These are phyloP conservation scores for Glutinoglossum americanum DNA, from an alignment of 495 filamentous ascomycete genomes.

Conservation along the genomic window DNA sequence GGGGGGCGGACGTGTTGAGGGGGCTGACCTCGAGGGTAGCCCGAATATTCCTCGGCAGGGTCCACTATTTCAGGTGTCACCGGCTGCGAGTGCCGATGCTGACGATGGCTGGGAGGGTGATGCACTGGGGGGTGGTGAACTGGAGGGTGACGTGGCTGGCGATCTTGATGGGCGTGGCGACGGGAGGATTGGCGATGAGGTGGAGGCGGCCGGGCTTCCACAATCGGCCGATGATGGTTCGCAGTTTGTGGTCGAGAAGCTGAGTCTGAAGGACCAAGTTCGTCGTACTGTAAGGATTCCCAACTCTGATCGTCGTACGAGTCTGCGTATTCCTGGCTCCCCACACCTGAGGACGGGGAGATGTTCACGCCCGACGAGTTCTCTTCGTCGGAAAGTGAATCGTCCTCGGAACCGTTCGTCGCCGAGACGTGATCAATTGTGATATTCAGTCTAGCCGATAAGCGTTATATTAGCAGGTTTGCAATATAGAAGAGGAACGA, in stretches of 20 bases:
- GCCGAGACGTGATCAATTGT: constrained; percentile 22
- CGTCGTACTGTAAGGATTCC: constrained; percentile 28
- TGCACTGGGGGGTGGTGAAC: constrained; percentile 8
- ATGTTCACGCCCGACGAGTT: constrained; percentile 26
- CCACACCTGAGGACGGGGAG: constrained; percentile 22
- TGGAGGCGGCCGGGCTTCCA: constrained; percentile 20
- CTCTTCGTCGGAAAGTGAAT: constrained; percentile 29
- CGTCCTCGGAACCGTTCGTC: constrained; percentile 23
- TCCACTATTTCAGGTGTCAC: constrained; percentile 31
- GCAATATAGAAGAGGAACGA: background rate
- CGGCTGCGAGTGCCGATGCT: constrained; percentile 28
- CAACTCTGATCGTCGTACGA: constrained; percentile 28
- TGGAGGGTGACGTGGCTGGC: constrained; percentile 15
- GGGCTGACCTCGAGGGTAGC: constrained; percentile 15
- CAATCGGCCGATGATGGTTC: constrained; percentile 17
- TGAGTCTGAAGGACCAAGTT: constrained; percentile 66
- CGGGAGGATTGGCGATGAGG: constrained; percentile 22
- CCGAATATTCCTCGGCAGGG: constrained; percentile 27
- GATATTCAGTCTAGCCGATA: constrained; percentile 25
- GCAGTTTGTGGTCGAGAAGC: constrained; percentile 42
- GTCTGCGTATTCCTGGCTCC: constrained; percentile 29
- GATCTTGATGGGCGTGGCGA: constrained; percentile 16
- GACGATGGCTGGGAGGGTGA: constrained; percentile 14
- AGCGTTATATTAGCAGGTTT: background rate
- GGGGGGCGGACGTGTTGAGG: constrained; percentile 6